Evolutionary conservation across 1,139 yeast genomes (phyloP).

Genomic region (Magnusiomyces tetraspermus): DNA sequence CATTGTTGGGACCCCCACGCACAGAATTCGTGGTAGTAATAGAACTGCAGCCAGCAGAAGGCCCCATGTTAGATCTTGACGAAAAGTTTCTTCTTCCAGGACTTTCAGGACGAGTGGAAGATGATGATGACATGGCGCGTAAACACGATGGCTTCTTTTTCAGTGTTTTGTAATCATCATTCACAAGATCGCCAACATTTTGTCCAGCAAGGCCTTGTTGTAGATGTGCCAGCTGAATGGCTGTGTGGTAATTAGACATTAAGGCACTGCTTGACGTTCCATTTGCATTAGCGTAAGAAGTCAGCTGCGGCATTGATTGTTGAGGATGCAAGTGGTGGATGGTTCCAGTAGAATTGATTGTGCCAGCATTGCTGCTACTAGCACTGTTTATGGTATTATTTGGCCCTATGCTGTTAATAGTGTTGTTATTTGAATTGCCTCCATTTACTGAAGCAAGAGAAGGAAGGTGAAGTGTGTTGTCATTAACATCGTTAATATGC

Average conservation of each 20-base stretch:
- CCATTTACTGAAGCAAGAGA: not conserved
- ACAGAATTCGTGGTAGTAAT: not conserved
- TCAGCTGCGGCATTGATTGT: not conserved
- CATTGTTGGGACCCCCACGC: not conserved
- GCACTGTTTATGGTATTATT: not conserved
- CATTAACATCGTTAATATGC: too few species aligned
- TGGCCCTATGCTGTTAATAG: not conserved
- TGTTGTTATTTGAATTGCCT: not conserved
- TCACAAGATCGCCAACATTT: not conserved
- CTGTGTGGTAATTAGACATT: not conserved
- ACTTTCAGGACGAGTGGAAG: not conserved
- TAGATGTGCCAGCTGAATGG: conserved; percentile 1
- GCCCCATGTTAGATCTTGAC: not conserved
- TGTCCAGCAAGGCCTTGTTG: conserved; percentile 2
- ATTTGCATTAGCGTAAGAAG: not conserved
- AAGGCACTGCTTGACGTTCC: not conserved
- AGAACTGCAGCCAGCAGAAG: not conserved
- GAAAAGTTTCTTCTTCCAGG: not conserved
- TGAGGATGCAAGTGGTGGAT: not conserved
- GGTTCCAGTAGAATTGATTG: not conserved
- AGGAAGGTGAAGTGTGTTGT: too few species aligned
- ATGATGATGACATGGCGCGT: not conserved
- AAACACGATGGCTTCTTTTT: conserved; percentile 6
- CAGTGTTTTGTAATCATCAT: conserved; percentile 3
- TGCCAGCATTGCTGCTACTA: not conserved